Evolutionary conservation across 2,329 filamentous ascomycete species (phyloP).

Genomic region (Dendrostoma leiphaemia): DNA sequence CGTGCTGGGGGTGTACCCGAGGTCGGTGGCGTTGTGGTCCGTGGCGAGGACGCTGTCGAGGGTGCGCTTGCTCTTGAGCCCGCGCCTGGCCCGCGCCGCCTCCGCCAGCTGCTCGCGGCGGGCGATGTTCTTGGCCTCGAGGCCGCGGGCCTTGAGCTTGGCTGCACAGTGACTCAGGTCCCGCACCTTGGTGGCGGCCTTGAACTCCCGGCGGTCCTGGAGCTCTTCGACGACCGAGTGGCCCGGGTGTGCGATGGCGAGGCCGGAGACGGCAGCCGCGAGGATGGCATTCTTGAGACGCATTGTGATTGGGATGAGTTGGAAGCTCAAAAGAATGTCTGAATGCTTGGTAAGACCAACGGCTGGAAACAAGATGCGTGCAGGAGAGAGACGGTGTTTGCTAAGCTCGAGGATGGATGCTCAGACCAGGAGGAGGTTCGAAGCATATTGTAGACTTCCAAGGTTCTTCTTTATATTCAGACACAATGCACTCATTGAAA

Average conservation of each 20-base stretch:
- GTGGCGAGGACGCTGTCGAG: slow-evolving; percentile 30
- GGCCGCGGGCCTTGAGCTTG: slow-evolving; percentile 44
- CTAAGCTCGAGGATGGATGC: too few relatives aligned
- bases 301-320: slow-evolving; percentile 25
- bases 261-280: slow-evolving; percentile 21
- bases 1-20: slow-evolving; percentile 29
- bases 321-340: too few relatives aligned
- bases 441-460: too few relatives aligned
- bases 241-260: slow-evolving; percentile 42
- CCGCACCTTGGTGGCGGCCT: slow-evolving; percentile 36
- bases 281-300: slow-evolving; percentile 23
- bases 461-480: too few relatives aligned
- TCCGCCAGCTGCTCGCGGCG: slow-evolving; percentile 42
- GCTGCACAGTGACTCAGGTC: slow-evolving; percentile 45
- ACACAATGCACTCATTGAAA: too few relatives aligned
- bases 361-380: too few relatives aligned
- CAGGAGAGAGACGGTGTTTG: too few relatives aligned
- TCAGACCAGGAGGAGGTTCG: too few relatives aligned
- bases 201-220: slow-evolving; percentile 45
- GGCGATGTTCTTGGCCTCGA: slow-evolving; percentile 40
- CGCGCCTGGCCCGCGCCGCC: slow-evolving; percentile 39
- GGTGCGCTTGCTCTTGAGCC: slow-evolving; percentile 27
- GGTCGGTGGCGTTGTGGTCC: slow-evolving; percentile 33
- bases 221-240: slow-evolving; percentile 48
- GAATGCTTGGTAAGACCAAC: too few relatives aligned